Percentiles rank a stretch among this genome's conserved stretches.
phyloP scores from a whole-genome alignment of 1,139 yeast genomes.

The Blastobotrys serpentis region DNA sequence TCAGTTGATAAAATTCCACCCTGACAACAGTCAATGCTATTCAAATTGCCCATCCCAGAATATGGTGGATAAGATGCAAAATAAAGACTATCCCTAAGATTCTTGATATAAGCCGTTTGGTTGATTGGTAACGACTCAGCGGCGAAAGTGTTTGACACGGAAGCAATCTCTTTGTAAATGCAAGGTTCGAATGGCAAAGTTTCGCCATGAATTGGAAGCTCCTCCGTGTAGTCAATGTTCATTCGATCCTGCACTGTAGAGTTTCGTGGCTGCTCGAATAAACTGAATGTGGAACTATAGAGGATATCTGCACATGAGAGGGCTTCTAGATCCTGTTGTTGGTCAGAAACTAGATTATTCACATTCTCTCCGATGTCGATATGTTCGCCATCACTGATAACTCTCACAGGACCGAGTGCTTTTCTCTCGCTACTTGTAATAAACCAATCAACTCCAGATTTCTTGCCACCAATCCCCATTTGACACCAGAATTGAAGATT shows the following conservation, averaged over 20 bases:
- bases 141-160: not conserved
- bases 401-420: constrained; percentile 6
- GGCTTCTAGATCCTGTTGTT: constrained; percentile 12
- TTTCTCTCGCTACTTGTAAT: constrained; percentile 27
- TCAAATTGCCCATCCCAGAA: constrained; percentile 17
- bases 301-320: constrained; percentile 26
- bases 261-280: constrained; percentile 15
- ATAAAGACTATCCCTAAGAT: constrained; percentile 25
- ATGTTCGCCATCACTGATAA: constrained; percentile 8
- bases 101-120: not conserved
- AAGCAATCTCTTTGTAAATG: constrained; percentile 14
- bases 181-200: constrained; percentile 25
- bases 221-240: constrained; percentile 19
- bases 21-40: constrained; percentile 23
- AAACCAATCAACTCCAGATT: constrained; percentile 37
- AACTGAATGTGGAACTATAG: constrained; percentile 18
- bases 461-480: constrained; percentile 37
- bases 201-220: constrained; percentile 17
- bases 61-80: constrained; percentile 22
- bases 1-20: constrained; percentile 26
- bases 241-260: constrained; percentile 18
- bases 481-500: constrained; percentile 60
- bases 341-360: not conserved
- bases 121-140: not conserved
- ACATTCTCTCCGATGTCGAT: not conserved